These are phyloP conservation scores for Plasmopara halstedii DNA, from an alignment of 352 stramenopile genomes.

Conservation along the genomic window DNA sequence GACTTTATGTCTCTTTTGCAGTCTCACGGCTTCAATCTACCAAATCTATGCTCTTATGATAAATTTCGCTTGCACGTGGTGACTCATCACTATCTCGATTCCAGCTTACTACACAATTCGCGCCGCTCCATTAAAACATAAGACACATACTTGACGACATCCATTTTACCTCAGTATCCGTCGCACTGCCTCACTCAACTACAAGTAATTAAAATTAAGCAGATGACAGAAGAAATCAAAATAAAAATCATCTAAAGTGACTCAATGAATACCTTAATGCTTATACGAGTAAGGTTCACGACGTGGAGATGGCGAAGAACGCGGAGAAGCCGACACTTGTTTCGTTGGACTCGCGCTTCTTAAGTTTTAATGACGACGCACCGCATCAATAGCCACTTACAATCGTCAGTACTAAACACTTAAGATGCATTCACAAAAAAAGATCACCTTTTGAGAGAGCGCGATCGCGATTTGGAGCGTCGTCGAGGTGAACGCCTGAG, in stretches of 20 bases:
- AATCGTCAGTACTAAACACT: neutral
- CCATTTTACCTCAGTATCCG: neutral
- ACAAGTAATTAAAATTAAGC: neutral
- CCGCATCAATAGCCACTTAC: neutral
- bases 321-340: slow-evolving; percentile 7
- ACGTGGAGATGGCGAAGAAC: slow-evolving; percentile 8
- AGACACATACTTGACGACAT: neutral
- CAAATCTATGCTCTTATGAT: slow-evolving; percentile 1
- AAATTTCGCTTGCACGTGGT: slow-evolving; percentile 1
- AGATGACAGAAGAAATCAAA: neutral
- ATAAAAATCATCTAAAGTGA: neutral
- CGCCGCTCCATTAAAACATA: slow-evolving; percentile 3
- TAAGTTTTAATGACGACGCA: neutral
- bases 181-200: neutral
- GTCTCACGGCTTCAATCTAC: slow-evolving; percentile 1
- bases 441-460: slow-evolving; percentile 10
- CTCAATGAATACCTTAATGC: slow-evolving; percentile 6
- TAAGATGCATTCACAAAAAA: neutral
- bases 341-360: slow-evolving; percentile 19
- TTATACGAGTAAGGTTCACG: slow-evolving; percentile 17
- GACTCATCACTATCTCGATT: slow-evolving; percentile 4
- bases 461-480: slow-evolving; percentile 23
- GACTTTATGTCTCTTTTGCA: slow-evolving; percentile 6
- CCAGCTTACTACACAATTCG: slow-evolving; percentile 19
- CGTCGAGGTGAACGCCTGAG: slow-evolving; percentile 12